Base-by-base conservation (phyloP, 78 protist genomes). In the Thecamonas trahens region DNA sequence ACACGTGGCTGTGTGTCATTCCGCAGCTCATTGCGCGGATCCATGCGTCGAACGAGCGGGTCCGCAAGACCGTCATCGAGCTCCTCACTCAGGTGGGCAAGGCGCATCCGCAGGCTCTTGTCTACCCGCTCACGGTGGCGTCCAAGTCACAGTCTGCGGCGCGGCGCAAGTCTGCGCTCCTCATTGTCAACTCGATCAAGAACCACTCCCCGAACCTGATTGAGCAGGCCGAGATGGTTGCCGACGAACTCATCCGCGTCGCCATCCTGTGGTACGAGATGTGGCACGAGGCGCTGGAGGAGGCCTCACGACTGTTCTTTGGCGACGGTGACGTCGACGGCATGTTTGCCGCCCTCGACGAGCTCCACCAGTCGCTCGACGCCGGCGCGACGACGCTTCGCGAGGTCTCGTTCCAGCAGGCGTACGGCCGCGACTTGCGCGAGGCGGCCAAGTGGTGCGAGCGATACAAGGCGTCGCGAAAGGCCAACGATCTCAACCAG, bases 211-310 rank as follows among this genome's bases (percentile, higher is more conserved):
- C 79, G 28, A 39, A 20, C 24, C 70, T 87, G 14, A 87, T 91
- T 3, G 92, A 86, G 34, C 90, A 93, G 79, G 96, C 99, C 32
- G 28, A 52, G 53, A 63, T 96, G 34, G 98, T 96, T 15, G 15
- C 69, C 38, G 47, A 63, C 53, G 99, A 97, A 77, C 82, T 97
- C 60, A 95, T 97, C 49, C 89, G 99, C 32, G 91, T 89, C 13
- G 96, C 99, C 57, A 96, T 95, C 72, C 67, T 97, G 24, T 94
- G 97, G 99, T 86, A 80, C 58, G 99, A 97, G 72, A 72, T 80
- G 91, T 97, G 99, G 99, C 89, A 89, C 70, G 99, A 94, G 77
- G 97, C 44, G 7, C 39, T 97, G 13, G 99, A 97, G 67, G 98
- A 95, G 70, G 97, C 97, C 3, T 67, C 87, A 11, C 69, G 96